Evolutionary conservation across 2,329 filamentous ascomycete species (phyloP).

Genomic region (Ascochyta pisi): DNA sequence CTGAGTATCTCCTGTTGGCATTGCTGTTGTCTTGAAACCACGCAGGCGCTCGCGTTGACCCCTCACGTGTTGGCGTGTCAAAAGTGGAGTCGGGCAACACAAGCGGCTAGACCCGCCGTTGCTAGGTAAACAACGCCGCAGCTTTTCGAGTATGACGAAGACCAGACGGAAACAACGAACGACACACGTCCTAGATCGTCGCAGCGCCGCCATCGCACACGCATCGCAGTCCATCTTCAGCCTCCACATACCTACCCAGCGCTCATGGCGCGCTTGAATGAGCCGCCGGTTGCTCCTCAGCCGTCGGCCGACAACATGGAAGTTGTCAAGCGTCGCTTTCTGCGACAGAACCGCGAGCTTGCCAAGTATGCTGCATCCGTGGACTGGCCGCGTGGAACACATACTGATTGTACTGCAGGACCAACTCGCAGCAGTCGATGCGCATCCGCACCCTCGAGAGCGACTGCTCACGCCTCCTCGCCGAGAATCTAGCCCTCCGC

Average conservation of each 20-base stretch:
- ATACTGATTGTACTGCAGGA: slow-evolving; percentile 52
- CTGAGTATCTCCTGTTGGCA: background rate
- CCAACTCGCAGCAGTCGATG: slow-evolving; percentile 78
- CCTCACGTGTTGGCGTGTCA: slow-evolving; percentile 31
- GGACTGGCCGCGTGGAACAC: background rate
- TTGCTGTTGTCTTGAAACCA: background rate
- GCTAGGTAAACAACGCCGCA: slow-evolving; percentile 45
- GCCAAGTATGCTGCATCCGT: slow-evolving; percentile 56
- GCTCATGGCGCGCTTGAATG: slow-evolving; percentile 82
- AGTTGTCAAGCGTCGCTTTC: slow-evolving; percentile 72
- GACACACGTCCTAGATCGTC: slow-evolving; percentile 20
- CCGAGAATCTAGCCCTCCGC: slow-evolving; percentile 79
- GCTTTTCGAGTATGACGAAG: slow-evolving; percentile 32
- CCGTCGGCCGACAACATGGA: slow-evolving; percentile 72
- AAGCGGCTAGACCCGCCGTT: slow-evolving; percentile 30
- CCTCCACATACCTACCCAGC: slow-evolving; percentile 46
- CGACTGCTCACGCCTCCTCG: slow-evolving; percentile 75
- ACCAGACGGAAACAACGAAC: slow-evolving; percentile 43
- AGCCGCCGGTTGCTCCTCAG: slow-evolving; percentile 60
- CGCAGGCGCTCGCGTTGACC: slow-evolving; percentile 22
- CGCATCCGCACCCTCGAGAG: slow-evolving; percentile 79
- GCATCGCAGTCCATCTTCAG: slow-evolving; percentile 37
- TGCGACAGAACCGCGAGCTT: slow-evolving; percentile 84
- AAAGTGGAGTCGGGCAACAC: slow-evolving; percentile 10
- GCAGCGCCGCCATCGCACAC: slow-evolving; percentile 20